These are phyloP conservation scores for Tylopilus vinaceipallidus DNA, from an alignment of 768 basidiomycete species.

Conservation along the genomic window DNA sequence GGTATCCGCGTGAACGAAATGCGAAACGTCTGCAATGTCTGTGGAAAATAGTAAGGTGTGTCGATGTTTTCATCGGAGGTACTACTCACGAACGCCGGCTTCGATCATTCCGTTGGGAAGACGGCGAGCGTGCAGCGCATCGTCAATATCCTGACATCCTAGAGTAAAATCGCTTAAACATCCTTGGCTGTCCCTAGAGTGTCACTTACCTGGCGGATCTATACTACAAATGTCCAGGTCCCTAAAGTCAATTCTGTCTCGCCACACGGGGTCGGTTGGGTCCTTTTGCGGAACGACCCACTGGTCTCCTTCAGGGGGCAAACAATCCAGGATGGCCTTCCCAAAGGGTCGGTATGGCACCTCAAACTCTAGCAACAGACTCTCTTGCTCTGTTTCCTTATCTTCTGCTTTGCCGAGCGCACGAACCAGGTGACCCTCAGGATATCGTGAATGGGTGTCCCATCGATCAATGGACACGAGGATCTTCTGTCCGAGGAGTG, in stretches of 20 bases:
- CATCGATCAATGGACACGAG: constrained; percentile 94
- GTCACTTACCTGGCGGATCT: constrained; percentile 79
- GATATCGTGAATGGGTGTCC: constrained; percentile 85
- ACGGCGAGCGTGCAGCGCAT: constrained; percentile 86
- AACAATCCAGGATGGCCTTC: constrained; percentile 88
- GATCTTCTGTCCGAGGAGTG: constrained; percentile 89
- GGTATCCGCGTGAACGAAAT: constrained; percentile 91
- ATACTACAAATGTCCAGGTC: constrained; percentile 91
- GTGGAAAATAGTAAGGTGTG: neutral
- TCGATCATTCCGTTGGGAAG: constrained; percentile 94
- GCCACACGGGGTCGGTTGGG: constrained; percentile 57
- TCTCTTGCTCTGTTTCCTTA: constrained; percentile 96
- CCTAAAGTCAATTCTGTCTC: constrained; percentile 83
- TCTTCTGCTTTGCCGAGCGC: constrained; percentile 87
- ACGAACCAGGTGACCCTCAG: constrained; percentile 95
- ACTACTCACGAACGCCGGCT: constrained; percentile 90
- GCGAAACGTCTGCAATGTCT: constrained; percentile 99
- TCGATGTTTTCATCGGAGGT: neutral
- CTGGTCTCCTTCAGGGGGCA: constrained; percentile 83
- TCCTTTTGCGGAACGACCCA: constrained; percentile 91
- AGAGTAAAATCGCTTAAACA: neutral
- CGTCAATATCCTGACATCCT: constrained; percentile 99
- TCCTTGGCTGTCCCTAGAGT: constrained; percentile 5
- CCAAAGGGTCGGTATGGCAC: constrained; percentile 96
- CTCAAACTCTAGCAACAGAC: constrained; percentile 89